These are phyloP conservation scores for Ceratocystis variospora DNA, from an alignment of 2,329 filamentous ascomycete species.

Conservation along the genomic window DNA sequence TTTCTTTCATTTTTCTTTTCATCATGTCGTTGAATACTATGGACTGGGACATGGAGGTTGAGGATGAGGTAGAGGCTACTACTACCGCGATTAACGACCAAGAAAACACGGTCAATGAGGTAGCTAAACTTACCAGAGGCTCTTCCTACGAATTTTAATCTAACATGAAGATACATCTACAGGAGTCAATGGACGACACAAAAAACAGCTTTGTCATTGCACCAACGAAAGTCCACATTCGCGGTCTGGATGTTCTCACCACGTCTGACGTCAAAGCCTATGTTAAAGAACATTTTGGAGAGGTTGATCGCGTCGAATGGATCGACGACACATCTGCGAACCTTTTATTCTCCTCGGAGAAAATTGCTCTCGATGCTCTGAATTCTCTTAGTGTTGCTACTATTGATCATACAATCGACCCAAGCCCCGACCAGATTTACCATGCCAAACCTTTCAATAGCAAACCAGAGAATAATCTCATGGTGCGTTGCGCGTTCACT, in stretches of 20 bases:
- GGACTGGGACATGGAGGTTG: constrained; percentile 63
- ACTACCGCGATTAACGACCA: constrained; percentile 2
- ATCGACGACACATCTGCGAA: constrained; percentile 89
- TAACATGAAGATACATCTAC: background rate
- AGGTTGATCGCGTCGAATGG: constrained; percentile 65
- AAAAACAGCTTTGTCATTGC: background rate
- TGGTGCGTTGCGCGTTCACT: constrained; percentile 58
- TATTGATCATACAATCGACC: constrained; percentile 42
- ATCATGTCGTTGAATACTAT: constrained; percentile 33
- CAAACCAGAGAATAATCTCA: constrained; percentile 55
- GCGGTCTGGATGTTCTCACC: constrained; percentile 68
- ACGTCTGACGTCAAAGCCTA: constrained; percentile 69
- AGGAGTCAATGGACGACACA: background rate
- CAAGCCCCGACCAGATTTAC: constrained; percentile 48
- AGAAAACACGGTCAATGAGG: background rate
- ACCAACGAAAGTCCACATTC: constrained; percentile 59
- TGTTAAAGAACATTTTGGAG: constrained; percentile 50
- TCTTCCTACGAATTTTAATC: background rate
- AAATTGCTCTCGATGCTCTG: constrained; percentile 40
- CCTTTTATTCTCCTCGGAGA: constrained; percentile 53
- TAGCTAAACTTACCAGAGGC: background rate
- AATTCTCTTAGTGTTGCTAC: constrained; percentile 38
- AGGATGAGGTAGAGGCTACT: constrained; percentile 37
- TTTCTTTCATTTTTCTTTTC: background rate
- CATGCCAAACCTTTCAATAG: constrained; percentile 51